Conservation (phyloP, 495 filamentous ascomycete species). For the Penicillium macrosclerotiorum region DNA sequence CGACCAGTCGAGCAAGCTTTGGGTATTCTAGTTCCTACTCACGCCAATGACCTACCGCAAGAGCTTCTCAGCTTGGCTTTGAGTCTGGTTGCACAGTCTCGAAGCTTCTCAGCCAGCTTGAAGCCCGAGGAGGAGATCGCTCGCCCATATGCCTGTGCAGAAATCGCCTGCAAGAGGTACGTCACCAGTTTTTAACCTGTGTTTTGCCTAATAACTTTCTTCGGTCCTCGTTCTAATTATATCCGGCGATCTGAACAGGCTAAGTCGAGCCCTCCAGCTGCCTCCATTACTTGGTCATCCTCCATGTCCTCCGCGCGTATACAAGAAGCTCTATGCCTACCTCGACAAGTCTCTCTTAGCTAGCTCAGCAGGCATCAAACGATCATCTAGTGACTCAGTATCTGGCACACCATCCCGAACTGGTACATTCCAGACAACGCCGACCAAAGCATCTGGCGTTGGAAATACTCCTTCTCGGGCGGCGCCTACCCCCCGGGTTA, state of each 20-base stretch:
- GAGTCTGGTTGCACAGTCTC: conserved; percentile 84
- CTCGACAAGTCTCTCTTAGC: conserved; percentile 68
- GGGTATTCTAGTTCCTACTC: conserved; percentile 72
- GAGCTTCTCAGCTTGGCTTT: conserved; percentile 73
- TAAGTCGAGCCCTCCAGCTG: conserved; percentile 80
- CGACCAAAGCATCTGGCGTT: conserved; percentile 25
- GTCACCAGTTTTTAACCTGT: too few relatives aligned
- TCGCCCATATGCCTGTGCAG: conserved; percentile 81
- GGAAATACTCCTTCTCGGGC: conserved; percentile 34
- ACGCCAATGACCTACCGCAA: conserved; percentile 66
- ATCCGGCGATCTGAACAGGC: conserved; percentile 39
- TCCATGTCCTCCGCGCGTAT: conserved; percentile 77
- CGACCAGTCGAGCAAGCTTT: conserved; percentile 74
- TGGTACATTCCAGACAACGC: conserved; percentile 31
- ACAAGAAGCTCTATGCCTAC: conserved; percentile 79
- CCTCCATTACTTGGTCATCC: conserved; percentile 77
- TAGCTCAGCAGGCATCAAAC: conserved; percentile 31
- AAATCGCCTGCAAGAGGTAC: conserved; percentile 86
- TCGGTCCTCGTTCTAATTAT: conserved; percentile 14
- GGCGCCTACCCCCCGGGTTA: conserved; percentile 29
- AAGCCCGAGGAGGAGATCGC: conserved; percentile 89
- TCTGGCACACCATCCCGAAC: conserved; percentile 30
- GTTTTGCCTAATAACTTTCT: background rate
- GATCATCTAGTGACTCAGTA: conserved; percentile 27
- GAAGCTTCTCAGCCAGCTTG: conserved; percentile 71